phyloP scores from a whole-genome alignment of 2,329 filamentous ascomycete genomes.

The Calonectria crousiana region DNA sequence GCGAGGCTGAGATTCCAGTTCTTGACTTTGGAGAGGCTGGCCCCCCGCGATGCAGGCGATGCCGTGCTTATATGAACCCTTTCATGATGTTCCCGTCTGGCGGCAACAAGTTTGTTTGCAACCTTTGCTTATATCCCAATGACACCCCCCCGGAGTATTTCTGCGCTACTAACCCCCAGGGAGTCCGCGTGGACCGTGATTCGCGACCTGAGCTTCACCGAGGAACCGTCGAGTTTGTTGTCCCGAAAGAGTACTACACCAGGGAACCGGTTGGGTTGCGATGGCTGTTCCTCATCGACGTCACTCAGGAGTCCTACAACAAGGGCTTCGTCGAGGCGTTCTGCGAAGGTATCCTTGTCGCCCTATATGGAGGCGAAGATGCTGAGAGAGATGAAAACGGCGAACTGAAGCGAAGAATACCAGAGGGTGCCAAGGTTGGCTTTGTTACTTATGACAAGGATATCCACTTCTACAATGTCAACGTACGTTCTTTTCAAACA shows the following conservation, averaged over 20 bases:
- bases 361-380: conserved; percentile 81
- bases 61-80: conserved; percentile 96
- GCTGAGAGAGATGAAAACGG: conserved; percentile 63
- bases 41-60: conserved; percentile 91
- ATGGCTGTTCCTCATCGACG: conserved; percentile 93
- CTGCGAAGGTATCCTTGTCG: conserved; percentile 87
- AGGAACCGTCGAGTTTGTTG: conserved; percentile 95
- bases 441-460: conserved; percentile 98
- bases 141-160: conserved; percentile 95
- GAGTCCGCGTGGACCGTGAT: conserved; percentile 87
- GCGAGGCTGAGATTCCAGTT: conserved; percentile 89
- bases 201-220: conserved; percentile 90
- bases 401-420: conserved; percentile 70
- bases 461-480: conserved; percentile 97
- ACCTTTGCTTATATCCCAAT: conserved; percentile 97
- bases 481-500: conserved; percentile 63
- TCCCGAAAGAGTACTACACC: conserved; percentile 99
- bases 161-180: conserved; percentile 87
- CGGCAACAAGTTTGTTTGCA: conserved; percentile 97
- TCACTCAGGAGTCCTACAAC: conserved; percentile 90
- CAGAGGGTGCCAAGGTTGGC: conserved; percentile 86
- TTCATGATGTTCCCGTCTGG: conserved; percentile 98
- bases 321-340: conserved; percentile 92
- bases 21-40: conserved; percentile 94
- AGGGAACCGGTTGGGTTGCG: conserved; percentile 90